Conservation (phyloP, 306 rosid genomes). For the Bauhinia variegata region DNA sequence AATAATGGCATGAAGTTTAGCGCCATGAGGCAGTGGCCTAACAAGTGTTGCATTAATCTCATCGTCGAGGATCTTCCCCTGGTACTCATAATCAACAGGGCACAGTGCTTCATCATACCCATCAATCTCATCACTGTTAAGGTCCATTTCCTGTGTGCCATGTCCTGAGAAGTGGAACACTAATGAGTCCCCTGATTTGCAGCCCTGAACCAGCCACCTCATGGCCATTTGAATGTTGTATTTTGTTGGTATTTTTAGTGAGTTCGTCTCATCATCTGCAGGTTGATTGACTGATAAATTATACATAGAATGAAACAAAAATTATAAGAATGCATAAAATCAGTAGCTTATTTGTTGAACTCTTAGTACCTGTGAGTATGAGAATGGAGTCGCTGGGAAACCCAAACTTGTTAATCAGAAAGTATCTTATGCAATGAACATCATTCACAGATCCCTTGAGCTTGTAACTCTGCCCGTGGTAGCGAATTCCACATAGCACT, state of each 20-base stretch:
- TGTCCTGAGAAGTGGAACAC: constrained; percentile 65
- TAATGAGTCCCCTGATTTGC: constrained; percentile 51
- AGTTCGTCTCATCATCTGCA: constrained; percentile 48
- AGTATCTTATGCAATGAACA: constrained; percentile 45
- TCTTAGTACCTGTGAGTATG: constrained; percentile 51
- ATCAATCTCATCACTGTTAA: constrained; percentile 36
- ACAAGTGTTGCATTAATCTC: constrained; percentile 54
- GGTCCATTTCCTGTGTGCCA: constrained; percentile 35
- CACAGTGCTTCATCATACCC: constrained; percentile 55
- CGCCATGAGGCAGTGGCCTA: constrained; percentile 49
- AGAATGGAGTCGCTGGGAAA: constrained; percentile 49
- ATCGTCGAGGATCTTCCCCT: constrained; percentile 51
- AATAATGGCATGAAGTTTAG: constrained; percentile 56
- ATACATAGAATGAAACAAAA: neutral
- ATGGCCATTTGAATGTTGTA: constrained; percentile 49
- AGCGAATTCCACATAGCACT: constrained; percentile 56
- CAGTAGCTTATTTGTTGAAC: neutral
- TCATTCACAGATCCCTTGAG: constrained; percentile 52
- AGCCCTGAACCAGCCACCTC: constrained; percentile 49
- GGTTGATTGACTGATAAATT: neutral
- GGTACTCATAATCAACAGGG: constrained; percentile 45
- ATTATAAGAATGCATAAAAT: no score
- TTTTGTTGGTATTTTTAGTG: constrained; percentile 48
- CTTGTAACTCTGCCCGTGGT: constrained; percentile 37
- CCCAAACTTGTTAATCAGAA: constrained; percentile 42